Evolutionary conservation across 441 rosid genomes (phyloP), one percentile per base, ranked within the genome.

Genomic region (Erysimum cheiri): DNA sequence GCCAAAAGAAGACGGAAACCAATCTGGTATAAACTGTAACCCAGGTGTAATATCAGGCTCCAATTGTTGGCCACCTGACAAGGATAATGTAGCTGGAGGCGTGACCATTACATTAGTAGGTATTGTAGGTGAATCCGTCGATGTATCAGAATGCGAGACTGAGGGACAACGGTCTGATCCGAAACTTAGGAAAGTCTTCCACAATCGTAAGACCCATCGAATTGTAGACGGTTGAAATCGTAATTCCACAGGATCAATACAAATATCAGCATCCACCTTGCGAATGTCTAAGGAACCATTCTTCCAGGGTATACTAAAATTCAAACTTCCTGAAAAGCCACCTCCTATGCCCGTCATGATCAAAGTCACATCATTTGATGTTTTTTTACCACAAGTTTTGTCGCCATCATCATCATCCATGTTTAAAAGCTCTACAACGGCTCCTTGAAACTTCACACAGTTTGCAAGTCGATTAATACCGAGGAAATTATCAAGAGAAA

Each of bases 261-360:
- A 80, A 77, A 91, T 80, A 83, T 90, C 89, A 22, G 93, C 94
- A 83, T 93, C 93, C 80, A 96, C 88, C 79, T 83, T 88, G 77
- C 86, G 85, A 57, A 96, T 87, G 77, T 96, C 98, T 74, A 93
- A 77, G 41, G 93, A 86, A 81, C 98, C 99, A 83, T 96, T 83
- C 81, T 80, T 88, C 96, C 98, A 96, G 39, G 99, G 99, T 72
- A 96, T 93, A 80, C 93, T 93, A 66, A 91, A 82, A 77, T 80
- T 91, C 68, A 96, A 70, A 76, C 79, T 85, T 74, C 99, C 99
- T 8, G 98, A 91, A 80, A 93, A 84, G 70, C 97, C 93, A 75
- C 85, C 96, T 77, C 80, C 76, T 70, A 78, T 74, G 54, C 98
- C 91, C 29, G 77, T 81, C 79, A 88, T 46, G 73, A 96, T 84